Conservation (phyloP, 192 early-diverging fungal genomes). For the Haplosporangium gracile region DNA sequence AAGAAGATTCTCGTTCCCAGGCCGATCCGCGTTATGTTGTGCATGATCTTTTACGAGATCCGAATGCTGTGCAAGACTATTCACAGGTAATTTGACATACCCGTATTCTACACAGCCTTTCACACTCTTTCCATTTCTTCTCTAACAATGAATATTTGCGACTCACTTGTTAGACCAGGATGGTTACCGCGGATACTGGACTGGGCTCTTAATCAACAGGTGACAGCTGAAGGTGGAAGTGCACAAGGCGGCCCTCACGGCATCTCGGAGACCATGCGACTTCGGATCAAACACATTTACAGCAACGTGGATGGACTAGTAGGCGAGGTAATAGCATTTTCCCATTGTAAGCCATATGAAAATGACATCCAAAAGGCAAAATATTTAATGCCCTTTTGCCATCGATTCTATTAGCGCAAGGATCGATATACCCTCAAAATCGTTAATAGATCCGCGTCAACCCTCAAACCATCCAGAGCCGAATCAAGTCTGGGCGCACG, state of each 20-base stretch:
- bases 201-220: conserved; percentile 58
- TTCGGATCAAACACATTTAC: conserved; percentile 42
- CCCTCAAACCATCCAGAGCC: background rate
- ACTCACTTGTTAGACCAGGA: conserved; percentile 50
- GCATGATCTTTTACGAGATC: conserved; percentile 66
- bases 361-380: background rate
- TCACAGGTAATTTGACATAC: conserved; percentile 51
- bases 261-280: conserved; percentile 46
- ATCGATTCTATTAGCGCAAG: conserved; percentile 9
- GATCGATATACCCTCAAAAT: conserved; percentile 29
- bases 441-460: background rate
- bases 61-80: conserved; percentile 69
- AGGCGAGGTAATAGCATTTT: conserved; percentile 45
- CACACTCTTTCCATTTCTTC: too few relatives aligned
- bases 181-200: conserved; percentile 66
- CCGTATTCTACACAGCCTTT: background rate
- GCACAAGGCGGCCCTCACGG: conserved; percentile 14
- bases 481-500: background rate
- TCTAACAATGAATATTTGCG: too few relatives aligned
- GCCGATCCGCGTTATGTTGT: conserved; percentile 63
- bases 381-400: background rate
- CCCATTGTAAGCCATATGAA: too few relatives aligned
- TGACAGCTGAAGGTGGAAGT: conserved; percentile 17
- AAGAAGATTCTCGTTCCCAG: conserved; percentile 61
- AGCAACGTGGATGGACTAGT: conserved; percentile 45